Evolutionary conservation across 495 filamentous ascomycete species (phyloP).

Genomic region (Immersiella caudata): DNA sequence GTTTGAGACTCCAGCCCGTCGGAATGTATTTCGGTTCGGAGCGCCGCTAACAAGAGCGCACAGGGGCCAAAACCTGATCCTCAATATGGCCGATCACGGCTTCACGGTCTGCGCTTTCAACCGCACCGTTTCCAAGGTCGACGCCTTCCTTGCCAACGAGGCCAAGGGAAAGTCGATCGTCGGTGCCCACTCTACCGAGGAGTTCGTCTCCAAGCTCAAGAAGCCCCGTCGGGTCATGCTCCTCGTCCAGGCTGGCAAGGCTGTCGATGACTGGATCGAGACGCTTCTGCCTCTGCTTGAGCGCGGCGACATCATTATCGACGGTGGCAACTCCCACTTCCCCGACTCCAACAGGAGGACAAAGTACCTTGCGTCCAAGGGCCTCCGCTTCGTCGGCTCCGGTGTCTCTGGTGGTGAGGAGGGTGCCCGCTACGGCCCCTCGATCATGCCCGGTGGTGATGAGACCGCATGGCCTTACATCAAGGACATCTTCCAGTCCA

Average conservation of each 20-base stretch:
- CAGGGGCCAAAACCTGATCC: constrained; percentile 88
- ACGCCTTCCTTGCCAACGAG: constrained; percentile 90
- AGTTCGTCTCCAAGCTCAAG: constrained; percentile 95
- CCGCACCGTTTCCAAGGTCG: constrained; percentile 96
- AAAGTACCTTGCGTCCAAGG: constrained; percentile 79
- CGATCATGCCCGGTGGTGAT: constrained; percentile 97
- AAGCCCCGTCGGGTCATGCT: constrained; percentile 94
- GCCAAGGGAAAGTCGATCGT: constrained; percentile 93
- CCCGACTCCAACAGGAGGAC: constrained; percentile 97
- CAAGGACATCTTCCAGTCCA: constrained; percentile 98
- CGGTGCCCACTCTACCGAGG: constrained; percentile 90
- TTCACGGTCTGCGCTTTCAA: constrained; percentile 98
- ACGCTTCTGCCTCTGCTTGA: constrained; percentile 86
- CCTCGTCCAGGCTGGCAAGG: constrained; percentile 95
- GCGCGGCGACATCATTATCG: constrained; percentile 96
- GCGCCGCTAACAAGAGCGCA: constrained; percentile 11
- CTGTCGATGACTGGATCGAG: constrained; percentile 98
- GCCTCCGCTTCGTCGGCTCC: constrained; percentile 92
- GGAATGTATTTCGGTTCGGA: constrained; percentile 5
- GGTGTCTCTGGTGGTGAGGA: constrained; percentile 99
- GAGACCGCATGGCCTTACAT: constrained; percentile 98
- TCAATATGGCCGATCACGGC: constrained; percentile 95
- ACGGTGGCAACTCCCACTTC: constrained; percentile 99
- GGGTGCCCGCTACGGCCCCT: constrained; percentile 95
- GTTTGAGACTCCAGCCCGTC: constrained; percentile 30